A percentile compares a stretch with the other conserved stretches of the same genome.
Conservation (phyloP, 805 yeast species). For the Sugiyamaella americana region DNA sequence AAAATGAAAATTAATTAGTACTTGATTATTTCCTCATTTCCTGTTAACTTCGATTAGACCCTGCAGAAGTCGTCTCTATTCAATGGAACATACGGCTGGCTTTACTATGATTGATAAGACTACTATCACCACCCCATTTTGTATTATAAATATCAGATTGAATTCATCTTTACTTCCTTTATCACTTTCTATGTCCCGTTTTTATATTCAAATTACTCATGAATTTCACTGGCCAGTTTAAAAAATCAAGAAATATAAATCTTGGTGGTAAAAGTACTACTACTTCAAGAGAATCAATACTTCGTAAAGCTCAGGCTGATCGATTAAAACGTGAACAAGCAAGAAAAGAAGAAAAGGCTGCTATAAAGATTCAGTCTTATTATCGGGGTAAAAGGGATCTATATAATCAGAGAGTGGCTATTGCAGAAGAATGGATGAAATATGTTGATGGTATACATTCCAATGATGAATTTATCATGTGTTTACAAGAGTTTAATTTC, state of each 20-base stretch:
- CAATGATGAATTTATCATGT: background rate
- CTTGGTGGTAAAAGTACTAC: constrained; percentile 45
- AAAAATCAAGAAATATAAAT: constrained; percentile 56
- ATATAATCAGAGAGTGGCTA: constrained; percentile 24
- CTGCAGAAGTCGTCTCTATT: too few species aligned
- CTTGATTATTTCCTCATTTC: too few species aligned
- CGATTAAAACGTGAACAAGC: constrained; percentile 58
- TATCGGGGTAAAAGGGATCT: constrained; percentile 39
- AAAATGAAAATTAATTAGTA: too few species aligned
- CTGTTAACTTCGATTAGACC: too few species aligned
- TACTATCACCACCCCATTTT: background rate
- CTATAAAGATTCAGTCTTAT: constrained; percentile 43
- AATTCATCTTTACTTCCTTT: background rate
- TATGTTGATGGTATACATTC: constrained; percentile 1
- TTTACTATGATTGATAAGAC: background rate
- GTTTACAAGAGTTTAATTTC: background rate
- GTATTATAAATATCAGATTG: background rate
- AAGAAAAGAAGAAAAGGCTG: constrained; percentile 46
- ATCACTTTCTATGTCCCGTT: background rate
- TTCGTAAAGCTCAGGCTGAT: constrained; percentile 62
- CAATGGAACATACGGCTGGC: too few species aligned
- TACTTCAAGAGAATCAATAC: constrained; percentile 35
- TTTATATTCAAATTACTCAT: too few species aligned
- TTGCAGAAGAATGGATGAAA: constrained; percentile 31
- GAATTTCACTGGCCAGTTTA: constrained; percentile 64